Percentiles rank a stretch among this genome's conserved stretches.
Conservation (phyloP, 179 eudicot species). For the Drosera spatulata region DNA sequence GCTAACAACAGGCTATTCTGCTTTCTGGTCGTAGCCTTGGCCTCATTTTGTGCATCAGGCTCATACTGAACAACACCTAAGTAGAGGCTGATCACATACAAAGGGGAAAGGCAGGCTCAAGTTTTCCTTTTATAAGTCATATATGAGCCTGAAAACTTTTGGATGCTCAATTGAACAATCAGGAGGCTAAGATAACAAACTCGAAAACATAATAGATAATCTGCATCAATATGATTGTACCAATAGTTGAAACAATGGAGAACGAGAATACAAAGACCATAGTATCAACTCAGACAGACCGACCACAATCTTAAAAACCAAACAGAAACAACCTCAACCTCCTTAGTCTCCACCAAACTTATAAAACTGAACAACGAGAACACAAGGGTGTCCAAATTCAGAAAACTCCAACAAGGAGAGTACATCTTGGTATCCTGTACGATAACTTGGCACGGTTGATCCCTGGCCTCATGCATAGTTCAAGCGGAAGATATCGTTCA, state of each 20-base stretch:
- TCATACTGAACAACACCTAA: no score
- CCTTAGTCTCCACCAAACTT: neutral
- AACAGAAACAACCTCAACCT: neutral
- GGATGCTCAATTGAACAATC: no score
- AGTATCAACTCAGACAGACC: neutral
- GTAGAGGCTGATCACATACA: no score
- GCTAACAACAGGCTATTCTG: no score
- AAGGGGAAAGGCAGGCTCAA: no score
- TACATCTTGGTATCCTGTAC: neutral
- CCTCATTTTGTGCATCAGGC: no score
- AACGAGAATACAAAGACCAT: neutral
- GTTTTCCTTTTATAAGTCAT: no score
- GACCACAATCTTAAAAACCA: neutral
- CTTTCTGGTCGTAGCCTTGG: no score
- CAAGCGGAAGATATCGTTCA: conserved; percentile 31
- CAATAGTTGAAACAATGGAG: neutral
- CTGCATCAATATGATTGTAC: no score
- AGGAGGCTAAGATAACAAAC: no score
- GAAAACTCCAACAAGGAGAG: neutral
- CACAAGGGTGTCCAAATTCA: neutral
- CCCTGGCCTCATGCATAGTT: conserved; percentile 19
- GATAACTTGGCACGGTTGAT: neutral
- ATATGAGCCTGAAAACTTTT: no score
- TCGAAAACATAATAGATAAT: no score
- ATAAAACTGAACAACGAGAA: neutral